Evolutionary conservation across 78 protist genomes (phyloP).

Genomic region (Polysphondylium violaceum): DNA sequence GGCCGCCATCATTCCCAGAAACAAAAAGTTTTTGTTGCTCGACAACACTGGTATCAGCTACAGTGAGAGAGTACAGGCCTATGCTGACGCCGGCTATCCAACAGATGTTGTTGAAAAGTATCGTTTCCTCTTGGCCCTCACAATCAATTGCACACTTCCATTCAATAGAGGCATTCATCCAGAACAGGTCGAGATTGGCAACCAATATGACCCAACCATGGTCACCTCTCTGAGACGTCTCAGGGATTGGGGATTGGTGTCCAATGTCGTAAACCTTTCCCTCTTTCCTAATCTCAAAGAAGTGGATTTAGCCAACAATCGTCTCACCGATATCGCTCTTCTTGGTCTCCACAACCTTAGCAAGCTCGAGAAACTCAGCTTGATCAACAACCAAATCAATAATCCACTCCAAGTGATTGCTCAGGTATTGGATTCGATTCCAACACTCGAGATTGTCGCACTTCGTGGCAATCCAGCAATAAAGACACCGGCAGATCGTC

Average conservation of each 20-base stretch:
- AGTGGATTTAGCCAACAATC: slow-evolving; percentile 53
- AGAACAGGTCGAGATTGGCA: slow-evolving; percentile 53
- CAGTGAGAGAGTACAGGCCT: slow-evolving; percentile 67
- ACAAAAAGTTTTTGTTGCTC: slow-evolving; percentile 16
- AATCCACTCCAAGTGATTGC: slow-evolving; percentile 45
- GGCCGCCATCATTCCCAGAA: slow-evolving; percentile 56
- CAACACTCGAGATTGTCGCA: slow-evolving; percentile 49
- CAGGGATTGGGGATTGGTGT: slow-evolving; percentile 17
- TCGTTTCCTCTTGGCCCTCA: slow-evolving; percentile 68
- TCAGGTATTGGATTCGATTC: slow-evolving; percentile 40
- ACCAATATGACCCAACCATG: slow-evolving; percentile 53
- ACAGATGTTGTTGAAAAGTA: slow-evolving; percentile 71
- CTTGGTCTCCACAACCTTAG: slow-evolving; percentile 41
- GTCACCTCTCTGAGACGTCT: slow-evolving; percentile 41
- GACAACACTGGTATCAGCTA: slow-evolving; percentile 18
- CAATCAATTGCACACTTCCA: slow-evolving; percentile 40
- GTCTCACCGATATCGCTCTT: neutral
- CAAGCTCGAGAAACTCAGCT: slow-evolving; percentile 1
- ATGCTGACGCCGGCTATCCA: slow-evolving; percentile 16
- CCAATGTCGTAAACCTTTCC: slow-evolving; percentile 13
- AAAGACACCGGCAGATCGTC: slow-evolving; percentile 42
- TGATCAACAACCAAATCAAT: slow-evolving; percentile 36
- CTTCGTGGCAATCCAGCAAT: slow-evolving; percentile 77
- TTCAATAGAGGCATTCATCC: slow-evolving; percentile 47
- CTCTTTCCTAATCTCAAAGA: slow-evolving; percentile 39